Evolutionary conservation across 345 rosid species (phyloP).

Genomic region (Turritis glabra): DNA sequence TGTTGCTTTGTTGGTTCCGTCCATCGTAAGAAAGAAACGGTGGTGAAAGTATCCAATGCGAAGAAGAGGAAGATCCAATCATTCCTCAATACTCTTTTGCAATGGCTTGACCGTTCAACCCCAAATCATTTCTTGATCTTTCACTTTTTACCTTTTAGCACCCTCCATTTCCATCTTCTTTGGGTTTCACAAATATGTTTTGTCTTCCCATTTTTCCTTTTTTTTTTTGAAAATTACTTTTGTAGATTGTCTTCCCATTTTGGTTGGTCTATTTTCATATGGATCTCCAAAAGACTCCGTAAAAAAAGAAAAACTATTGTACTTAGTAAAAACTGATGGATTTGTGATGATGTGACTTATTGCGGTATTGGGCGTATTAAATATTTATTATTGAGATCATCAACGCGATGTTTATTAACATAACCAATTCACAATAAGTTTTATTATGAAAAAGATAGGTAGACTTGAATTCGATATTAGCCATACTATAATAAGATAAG

Average conservation of each 20-base stretch:
- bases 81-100: slow-evolving; percentile 10
- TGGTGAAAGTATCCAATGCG: slow-evolving; percentile 34
- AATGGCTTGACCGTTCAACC: slow-evolving; percentile 43
- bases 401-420: neutral
- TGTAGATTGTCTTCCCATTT: neutral
- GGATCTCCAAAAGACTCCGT: neutral
- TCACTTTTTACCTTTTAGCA: slow-evolving; percentile 11
- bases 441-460: neutral
- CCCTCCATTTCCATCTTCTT: neutral
- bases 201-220: neutral
- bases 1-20: neutral
- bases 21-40: neutral
- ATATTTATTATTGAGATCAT: neutral
- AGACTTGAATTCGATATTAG: neutral
- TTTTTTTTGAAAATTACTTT: too few species aligned
- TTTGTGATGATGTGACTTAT: too few species aligned
- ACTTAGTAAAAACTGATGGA: neutral
- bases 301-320: neutral
- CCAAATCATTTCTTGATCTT: slow-evolving; percentile 17
- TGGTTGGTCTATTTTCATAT: neutral
- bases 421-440: neutral
- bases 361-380: too few species aligned
- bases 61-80: slow-evolving; percentile 21
- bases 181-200: neutral
- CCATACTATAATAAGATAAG: too few species aligned